A percentile compares a stretch with the other conserved stretches of the same genome.
These are phyloP conservation scores for Phialemoniopsis sp. DNA, from an alignment of 2,329 filamentous ascomycete species.

Conservation along the genomic window DNA sequence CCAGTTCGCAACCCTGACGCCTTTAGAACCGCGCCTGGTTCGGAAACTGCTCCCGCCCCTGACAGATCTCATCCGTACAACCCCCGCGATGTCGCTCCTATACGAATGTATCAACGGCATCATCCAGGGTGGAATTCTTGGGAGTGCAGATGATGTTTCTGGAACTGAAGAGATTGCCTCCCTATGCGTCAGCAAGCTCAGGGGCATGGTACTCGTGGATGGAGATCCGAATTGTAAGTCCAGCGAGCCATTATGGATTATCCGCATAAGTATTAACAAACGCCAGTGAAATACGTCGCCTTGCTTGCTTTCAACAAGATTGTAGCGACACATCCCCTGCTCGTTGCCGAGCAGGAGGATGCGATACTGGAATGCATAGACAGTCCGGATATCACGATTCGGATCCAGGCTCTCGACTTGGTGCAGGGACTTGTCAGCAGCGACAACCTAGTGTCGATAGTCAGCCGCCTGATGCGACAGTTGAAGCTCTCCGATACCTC, in stretches of 20 bases:
- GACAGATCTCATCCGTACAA: slow-evolving; percentile 90
- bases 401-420: slow-evolving; percentile 85
- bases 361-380: slow-evolving; percentile 96
- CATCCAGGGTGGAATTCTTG: slow-evolving; percentile 91
- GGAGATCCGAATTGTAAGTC: slow-evolving; percentile 85
- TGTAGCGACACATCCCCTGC: slow-evolving; percentile 77
- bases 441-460: slow-evolving; percentile 79
- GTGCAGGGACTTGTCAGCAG: slow-evolving; percentile 90
- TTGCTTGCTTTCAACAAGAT: slow-evolving; percentile 95
- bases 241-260: not conserved
- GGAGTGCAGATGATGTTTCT: slow-evolving; percentile 71
- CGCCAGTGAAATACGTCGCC: slow-evolving; percentile 92
- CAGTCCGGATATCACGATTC: slow-evolving; percentile 92
- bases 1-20: slow-evolving; percentile 90
- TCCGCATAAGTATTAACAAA: not conserved
- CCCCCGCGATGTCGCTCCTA: slow-evolving; percentile 93
- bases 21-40: slow-evolving; percentile 84
- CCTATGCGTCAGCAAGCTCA: slow-evolving; percentile 86
- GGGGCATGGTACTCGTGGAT: slow-evolving; percentile 91
- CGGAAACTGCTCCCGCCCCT: slow-evolving; percentile 88
- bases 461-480: slow-evolving; percentile 83
- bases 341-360: slow-evolving; percentile 90
- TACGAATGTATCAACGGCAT: slow-evolving; percentile 99
- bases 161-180: slow-evolving; percentile 90
- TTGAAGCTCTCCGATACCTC: slow-evolving; percentile 61